Conservation (phyloP, 768 basidiomycete genomes). For the Lactarius sanguifluus region DNA sequence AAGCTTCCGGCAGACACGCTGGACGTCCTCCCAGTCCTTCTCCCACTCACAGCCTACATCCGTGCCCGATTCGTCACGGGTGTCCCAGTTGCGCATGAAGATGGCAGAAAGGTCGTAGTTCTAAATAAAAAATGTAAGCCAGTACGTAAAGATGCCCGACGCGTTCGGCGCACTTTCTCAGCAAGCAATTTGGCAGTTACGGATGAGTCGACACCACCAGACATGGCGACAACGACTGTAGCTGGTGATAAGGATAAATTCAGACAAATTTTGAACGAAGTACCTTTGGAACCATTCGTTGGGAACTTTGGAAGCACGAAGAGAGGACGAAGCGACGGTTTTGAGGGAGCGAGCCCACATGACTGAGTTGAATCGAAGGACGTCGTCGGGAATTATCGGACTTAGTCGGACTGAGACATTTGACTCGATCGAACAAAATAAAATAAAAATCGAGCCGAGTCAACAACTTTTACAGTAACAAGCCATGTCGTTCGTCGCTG, state of each 20-base stretch:
- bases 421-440: conserved; percentile 2
- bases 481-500: conserved; percentile 44
- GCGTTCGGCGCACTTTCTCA: conserved; percentile 48
- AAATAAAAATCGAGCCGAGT: neutral
- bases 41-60: conserved; percentile 95
- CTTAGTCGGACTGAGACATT: conserved; percentile 21
- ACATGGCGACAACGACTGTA: conserved; percentile 88
- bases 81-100: conserved; percentile 97
- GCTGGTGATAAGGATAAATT: neutral
- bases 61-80: conserved; percentile 73
- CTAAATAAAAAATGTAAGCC: conserved; percentile 38
- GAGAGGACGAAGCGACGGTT: neutral
- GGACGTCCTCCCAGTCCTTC: conserved; percentile 91
- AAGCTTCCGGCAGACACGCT: conserved; percentile 67
- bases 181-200: conserved; percentile 78
- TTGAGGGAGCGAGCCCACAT: conserved; percentile 21
- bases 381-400: conserved; percentile 13
- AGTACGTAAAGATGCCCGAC: neutral
- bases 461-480: neutral
- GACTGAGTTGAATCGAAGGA: conserved; percentile 9
- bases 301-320: conserved; percentile 26
- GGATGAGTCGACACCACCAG: conserved; percentile 93
- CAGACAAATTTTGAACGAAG: neutral
- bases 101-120: conserved; percentile 83
- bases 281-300: conserved; percentile 36